Evolutionary conservation across 805 yeast genomes (phyloP).

Genomic region (Ogataea nakhonphanomensis): DNA sequence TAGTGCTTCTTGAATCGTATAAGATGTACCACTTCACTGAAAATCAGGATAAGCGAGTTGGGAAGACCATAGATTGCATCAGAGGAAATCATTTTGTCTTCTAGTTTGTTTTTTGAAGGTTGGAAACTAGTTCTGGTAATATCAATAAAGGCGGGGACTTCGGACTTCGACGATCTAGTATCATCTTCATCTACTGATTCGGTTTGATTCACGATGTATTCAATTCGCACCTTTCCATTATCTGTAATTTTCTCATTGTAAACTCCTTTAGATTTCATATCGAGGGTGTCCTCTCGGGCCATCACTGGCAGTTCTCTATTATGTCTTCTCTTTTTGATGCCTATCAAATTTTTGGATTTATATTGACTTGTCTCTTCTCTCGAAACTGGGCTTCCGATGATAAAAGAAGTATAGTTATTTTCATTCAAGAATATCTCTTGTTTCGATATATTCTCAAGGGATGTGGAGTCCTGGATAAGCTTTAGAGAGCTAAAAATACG

Average conservation of each 20-base stretch:
- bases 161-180: constrained; percentile 10
- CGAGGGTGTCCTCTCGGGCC: not conserved
- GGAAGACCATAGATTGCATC: constrained; percentile 85
- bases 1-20: constrained; percentile 60
- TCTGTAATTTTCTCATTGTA: constrained; percentile 42
- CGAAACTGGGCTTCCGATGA: constrained; percentile 29
- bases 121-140: constrained; percentile 40
- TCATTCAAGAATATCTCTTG: constrained; percentile 36
- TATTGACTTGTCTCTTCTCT: constrained; percentile 26
- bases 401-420: constrained; percentile 31
- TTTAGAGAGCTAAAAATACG: constrained; percentile 74
- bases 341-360: constrained; percentile 23
- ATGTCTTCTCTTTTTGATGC: constrained; percentile 20
- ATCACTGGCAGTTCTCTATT: constrained; percentile 1
- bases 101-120: constrained; percentile 40
- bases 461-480: constrained; percentile 74
- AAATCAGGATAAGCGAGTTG: constrained; percentile 67
- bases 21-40: constrained; percentile 68
- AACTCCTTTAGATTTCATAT: constrained; percentile 27
- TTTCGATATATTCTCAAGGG: constrained; percentile 36
- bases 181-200: constrained; percentile 16
- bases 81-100: constrained; percentile 61
- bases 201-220: constrained; percentile 36
- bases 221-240: constrained; percentile 47
- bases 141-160: constrained; percentile 41